Conservation (phyloP, 169 alveolate species). For the Plasmodium sp. region DNA sequence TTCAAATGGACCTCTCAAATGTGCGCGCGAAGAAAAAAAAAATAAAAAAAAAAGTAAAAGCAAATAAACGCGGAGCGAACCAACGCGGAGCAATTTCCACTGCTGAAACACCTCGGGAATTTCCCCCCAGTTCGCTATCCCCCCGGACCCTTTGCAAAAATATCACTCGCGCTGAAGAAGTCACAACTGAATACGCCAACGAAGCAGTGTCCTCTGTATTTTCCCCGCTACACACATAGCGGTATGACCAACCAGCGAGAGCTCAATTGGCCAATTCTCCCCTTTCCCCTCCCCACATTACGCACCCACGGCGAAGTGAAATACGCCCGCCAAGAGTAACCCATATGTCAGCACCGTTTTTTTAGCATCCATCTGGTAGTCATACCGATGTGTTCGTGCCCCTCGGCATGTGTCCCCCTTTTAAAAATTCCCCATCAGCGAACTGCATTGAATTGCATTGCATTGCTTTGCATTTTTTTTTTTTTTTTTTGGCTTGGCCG, state of each 20-base stretch:
- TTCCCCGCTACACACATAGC: neutral
- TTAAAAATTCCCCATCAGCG: neutral
- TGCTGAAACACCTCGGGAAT: neutral
- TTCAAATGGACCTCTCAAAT: neutral
- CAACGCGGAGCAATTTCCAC: neutral
- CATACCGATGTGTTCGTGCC: neutral
- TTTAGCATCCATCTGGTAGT: neutral
- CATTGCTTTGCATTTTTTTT: too few species aligned
- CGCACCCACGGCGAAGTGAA: neutral
- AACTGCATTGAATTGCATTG: neutral
- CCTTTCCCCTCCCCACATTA: neutral
- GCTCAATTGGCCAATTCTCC: neutral
- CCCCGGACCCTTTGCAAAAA: neutral
- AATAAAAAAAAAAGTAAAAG: neutral
- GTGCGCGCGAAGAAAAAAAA: neutral
- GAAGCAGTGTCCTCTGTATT: neutral
- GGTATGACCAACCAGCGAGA: neutral
- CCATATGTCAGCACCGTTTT: neutral
- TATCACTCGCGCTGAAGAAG: neutral
- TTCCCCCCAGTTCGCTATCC: neutral
- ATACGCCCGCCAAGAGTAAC: neutral
- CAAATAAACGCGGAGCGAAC: neutral
- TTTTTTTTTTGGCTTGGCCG: neutral
- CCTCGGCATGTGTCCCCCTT: neutral
- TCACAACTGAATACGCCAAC: neutral